Evolutionary conservation across 2,329 filamentous ascomycete species (phyloP), one percentile per base, ranked within the genome.

Genomic region (Claviceps digitariae): DNA sequence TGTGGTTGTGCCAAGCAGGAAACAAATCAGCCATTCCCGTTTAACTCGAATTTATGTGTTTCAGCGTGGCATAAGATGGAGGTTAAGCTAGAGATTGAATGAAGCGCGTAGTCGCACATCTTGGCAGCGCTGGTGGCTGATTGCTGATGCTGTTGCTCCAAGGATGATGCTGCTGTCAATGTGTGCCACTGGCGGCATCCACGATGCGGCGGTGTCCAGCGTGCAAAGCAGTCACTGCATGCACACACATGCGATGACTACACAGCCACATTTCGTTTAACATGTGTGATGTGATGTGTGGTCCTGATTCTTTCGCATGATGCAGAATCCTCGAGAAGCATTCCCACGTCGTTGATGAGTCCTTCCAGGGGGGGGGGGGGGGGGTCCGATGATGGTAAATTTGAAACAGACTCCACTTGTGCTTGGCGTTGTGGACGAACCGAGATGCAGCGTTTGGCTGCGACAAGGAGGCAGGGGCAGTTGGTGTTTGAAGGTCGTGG

Each of bases 391-490:
- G n/a, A n/a, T n/a, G 21, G 12, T 12, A 15, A 2, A 25, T 29
- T 36, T 40, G 50, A 52, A 31, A 46, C 50, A 46, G n/a, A 51
- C 40, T 36, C 50, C 20, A 51, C 49, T 51, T 13, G 8, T 49
- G 34, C 15, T 34, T 21, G 48, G 23, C 10, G 31, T 13, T 6
- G n/a, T 27, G 34, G 47, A 40, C 47, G 9, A 29, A 25, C 40
- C 20, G n/a, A 21, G 20, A 43, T 10, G 10, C 6, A n/a, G 9
- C n/a, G n/a, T n/a, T 21, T 21, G 40, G 3, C n/a, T 20, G 15
- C 20, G n/a, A 21, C 40, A 41, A 21, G 40, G n/a, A 13, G 15
- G 4, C 8, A 9, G 2, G n/a, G n/a, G n/a, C 15, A 13, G 9
- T 36, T 15, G 34, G 34, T 36, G 34, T 36, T 36, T 36, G 34